Conservation (phyloP, 108 stramenopile species). For the Licmophora abbreviata region DNA sequence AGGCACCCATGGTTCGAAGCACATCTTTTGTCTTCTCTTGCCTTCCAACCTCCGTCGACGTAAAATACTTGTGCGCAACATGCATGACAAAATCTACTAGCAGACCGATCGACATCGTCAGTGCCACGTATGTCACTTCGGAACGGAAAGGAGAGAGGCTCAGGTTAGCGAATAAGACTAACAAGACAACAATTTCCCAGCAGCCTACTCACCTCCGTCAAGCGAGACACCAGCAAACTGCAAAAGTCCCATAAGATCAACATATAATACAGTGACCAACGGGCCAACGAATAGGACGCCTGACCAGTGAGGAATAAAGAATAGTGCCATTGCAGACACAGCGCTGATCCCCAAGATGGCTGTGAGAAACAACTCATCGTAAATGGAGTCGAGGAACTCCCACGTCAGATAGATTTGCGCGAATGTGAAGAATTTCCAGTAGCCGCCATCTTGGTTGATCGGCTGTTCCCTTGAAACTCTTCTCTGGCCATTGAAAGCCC, state of each 20-base stretch:
- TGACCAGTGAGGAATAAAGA: background rate
- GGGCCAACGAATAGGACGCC: conserved; percentile 1
- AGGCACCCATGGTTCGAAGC: background rate
- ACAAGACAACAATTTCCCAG: no score
- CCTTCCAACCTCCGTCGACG: background rate
- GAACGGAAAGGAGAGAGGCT: conserved; percentile 4
- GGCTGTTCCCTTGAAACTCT: conserved; percentile 4
- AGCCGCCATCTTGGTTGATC: background rate
- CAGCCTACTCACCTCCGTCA: no score
- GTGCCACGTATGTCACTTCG: background rate
- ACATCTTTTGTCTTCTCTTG: background rate
- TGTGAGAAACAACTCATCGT: background rate
- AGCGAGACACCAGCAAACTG: conserved; percentile 6
- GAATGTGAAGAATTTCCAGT: conserved; percentile 12
- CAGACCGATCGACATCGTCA: conserved; percentile 5
- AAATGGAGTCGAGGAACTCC: conserved; percentile 8
- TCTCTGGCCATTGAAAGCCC: conserved; percentile 2
- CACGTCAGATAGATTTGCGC: conserved; percentile 8
- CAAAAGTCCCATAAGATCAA: conserved; percentile 4
- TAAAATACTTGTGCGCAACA: background rate
- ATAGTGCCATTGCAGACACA: background rate
- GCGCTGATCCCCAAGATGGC: background rate
- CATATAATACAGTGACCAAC: conserved; percentile 1
- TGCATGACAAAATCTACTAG: conserved; percentile 17
- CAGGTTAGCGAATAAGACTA: no score